These are phyloP conservation scores for Yamadazyma sp. DNA, from an alignment of 1,139 yeast genomes.

Conservation along the genomic window DNA sequence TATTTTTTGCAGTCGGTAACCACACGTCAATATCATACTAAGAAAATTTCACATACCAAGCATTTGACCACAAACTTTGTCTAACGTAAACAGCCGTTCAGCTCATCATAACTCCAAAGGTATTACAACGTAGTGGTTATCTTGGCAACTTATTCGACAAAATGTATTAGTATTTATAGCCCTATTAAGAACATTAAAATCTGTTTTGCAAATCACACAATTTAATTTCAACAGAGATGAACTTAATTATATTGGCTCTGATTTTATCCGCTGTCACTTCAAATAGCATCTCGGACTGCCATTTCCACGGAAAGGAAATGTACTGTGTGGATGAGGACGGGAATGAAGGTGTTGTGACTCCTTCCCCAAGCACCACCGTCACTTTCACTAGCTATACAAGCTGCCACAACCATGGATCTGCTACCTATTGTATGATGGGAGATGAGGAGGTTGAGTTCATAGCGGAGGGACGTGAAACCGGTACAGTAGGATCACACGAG, in stretches of 20 bases:
- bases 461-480: slow-evolving; percentile 10
- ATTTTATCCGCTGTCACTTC: slow-evolving; percentile 18
- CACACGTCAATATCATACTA: too few species aligned
- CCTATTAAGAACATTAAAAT: too few species aligned
- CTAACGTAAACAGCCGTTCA: background rate
- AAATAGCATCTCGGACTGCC: slow-evolving; percentile 21
- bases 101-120: slow-evolving; percentile 1
- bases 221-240: too few species aligned
- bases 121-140: background rate
- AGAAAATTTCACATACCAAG: background rate
- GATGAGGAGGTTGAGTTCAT: slow-evolving; percentile 25
- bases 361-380: slow-evolving; percentile 17
- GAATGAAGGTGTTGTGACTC: slow-evolving; percentile 28
- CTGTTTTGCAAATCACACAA: too few species aligned
- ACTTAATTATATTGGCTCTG: background rate
- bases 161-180: too few species aligned
- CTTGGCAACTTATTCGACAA: slow-evolving; percentile 1
- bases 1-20: too few species aligned
- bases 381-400: slow-evolving; percentile 26
- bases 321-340: slow-evolving; percentile 28
- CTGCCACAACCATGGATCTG: slow-evolving; percentile 30
- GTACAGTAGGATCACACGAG: background rate
- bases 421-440: slow-evolving; percentile 24
- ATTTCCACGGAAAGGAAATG: slow-evolving; percentile 26
- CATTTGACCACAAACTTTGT: background rate